Conservation (phyloP, 2,329 filamentous ascomycete genomes). For the Alternaria postmessia region DNA sequence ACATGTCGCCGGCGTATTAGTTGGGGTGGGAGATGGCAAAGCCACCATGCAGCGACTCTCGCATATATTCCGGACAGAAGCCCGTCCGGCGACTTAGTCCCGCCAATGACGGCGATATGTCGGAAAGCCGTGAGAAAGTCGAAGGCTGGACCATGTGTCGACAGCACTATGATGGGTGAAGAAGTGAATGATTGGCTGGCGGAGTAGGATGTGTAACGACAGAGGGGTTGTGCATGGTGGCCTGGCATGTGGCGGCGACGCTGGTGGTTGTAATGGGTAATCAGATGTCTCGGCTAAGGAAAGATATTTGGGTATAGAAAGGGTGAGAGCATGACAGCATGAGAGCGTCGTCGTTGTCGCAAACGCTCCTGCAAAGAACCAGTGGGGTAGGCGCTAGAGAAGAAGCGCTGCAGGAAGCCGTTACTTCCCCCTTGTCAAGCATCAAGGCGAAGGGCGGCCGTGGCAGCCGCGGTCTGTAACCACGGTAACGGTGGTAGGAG, state of each 20-base stretch:
- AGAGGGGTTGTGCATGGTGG: background rate
- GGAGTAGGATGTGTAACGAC: background rate
- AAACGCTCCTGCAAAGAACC: constrained; percentile 1
- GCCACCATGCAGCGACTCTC: constrained; percentile 1
- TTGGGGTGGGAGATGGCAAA: background rate
- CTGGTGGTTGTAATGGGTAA: too few species aligned
- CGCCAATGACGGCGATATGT: constrained; percentile 11
- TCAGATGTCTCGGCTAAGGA: background rate
- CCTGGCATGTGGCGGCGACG: background rate
- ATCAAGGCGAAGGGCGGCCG: background rate
- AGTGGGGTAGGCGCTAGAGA: constrained; percentile 2
- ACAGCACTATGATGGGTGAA: background rate
- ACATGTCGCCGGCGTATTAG: background rate
- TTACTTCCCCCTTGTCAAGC: background rate
- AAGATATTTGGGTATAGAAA: background rate
- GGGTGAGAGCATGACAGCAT: background rate
- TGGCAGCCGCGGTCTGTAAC: background rate
- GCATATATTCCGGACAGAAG: constrained; percentile 5
- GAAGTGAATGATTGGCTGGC: background rate
- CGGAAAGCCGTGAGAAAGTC: constrained; percentile 2
- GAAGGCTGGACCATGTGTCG: background rate
- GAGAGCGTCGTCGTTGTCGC: background rate
- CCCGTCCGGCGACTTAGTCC: constrained; percentile 3
- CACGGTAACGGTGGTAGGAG: background rate
- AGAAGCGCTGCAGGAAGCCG: constrained; percentile 2